Conservation (phyloP, 768 basidiomycete species). For the Trametes sanguinea region DNA sequence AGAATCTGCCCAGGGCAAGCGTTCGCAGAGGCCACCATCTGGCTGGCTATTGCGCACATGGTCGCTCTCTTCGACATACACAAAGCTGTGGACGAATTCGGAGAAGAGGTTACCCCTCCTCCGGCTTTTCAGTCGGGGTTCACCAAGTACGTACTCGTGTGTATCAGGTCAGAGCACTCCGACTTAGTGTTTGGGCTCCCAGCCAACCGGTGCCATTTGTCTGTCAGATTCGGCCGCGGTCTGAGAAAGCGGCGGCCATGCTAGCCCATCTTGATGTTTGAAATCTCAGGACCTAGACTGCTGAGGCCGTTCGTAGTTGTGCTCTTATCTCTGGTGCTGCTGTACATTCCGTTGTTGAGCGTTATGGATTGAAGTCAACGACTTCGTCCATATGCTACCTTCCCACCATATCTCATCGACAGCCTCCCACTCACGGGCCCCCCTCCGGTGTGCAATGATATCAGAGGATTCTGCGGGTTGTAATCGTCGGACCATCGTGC, state of each 20-base stretch:
- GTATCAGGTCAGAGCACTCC: neutral
- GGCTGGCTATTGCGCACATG: constrained; percentile 46
- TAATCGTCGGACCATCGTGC: too few relatives aligned
- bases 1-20: constrained; percentile 55
- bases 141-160: constrained; percentile 39
- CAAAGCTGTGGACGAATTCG: constrained; percentile 42
- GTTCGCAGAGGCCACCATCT: constrained; percentile 50
- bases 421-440: too few relatives aligned
- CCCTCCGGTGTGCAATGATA: too few relatives aligned
- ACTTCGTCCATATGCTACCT: too few relatives aligned
- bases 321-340: too few relatives aligned
- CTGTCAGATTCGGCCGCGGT: constrained; percentile 47
- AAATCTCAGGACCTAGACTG: neutral
- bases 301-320: too few relatives aligned
- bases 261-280: neutral
- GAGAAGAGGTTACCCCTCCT: constrained; percentile 40
- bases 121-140: constrained; percentile 45
- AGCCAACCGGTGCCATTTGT: constrained; percentile 54
- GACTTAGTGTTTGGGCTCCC: neutral
- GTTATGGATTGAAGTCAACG: too few relatives aligned
- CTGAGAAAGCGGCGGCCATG: constrained; percentile 7
- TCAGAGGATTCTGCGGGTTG: too few relatives aligned
- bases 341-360: too few relatives aligned
- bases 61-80: constrained; percentile 48
- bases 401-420: too few relatives aligned